These are phyloP conservation scores for Auricularia heimuer DNA, from an alignment of 768 basidiomycete species.

Conservation along the genomic window DNA sequence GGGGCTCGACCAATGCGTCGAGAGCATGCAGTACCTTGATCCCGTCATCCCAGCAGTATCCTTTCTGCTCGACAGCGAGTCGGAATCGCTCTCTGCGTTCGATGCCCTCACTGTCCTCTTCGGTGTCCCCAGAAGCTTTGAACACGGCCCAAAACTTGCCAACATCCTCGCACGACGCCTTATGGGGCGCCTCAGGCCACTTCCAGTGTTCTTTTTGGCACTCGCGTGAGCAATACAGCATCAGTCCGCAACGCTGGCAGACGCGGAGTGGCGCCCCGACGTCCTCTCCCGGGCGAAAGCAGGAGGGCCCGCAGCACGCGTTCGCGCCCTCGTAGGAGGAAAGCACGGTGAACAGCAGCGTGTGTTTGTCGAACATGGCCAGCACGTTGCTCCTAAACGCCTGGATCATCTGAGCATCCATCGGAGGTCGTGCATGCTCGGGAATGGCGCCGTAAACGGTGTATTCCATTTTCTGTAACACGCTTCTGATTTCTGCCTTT, in stretches of 20 bases:
- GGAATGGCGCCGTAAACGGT: no score
- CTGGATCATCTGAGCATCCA: background rate
- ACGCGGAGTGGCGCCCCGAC: background rate
- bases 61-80: background rate
- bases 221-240: background rate
- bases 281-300: background rate
- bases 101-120: background rate
- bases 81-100: background rate
- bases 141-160: background rate
- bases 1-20: background rate
- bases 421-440: no score
- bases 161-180: background rate
- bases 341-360: background rate
- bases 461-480: no score
- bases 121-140: background rate
- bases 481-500: no score
- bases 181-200: background rate
- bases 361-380: background rate
- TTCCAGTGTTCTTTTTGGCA: background rate
- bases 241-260: background rate
- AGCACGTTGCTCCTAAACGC: background rate
- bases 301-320: background rate
- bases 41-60: background rate
- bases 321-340: background rate
- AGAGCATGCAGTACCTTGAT: background rate